Percentiles rank a stretch among this genome's conserved stretches.
Evolutionary conservation across 176 grass and related monocot species (phyloP).

Genomic region (Raddia distichophylla): DNA sequence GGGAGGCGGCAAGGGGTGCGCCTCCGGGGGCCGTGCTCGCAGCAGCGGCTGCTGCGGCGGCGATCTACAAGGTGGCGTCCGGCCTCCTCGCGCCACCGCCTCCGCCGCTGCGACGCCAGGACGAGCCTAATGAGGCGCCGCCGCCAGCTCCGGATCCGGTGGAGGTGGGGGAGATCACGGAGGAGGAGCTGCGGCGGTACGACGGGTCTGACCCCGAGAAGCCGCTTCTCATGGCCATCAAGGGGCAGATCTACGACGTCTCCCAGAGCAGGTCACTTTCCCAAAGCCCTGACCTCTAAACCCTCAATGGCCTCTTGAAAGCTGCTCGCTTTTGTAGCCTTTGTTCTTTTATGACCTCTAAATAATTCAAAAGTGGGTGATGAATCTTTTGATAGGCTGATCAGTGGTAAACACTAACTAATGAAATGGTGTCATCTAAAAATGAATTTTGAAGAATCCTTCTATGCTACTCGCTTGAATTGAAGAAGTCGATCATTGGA

Average conservation of each 20-base stretch:
- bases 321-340: not conserved
- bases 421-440: not conserved
- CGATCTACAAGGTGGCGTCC: conserved; percentile 60
- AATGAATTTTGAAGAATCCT: not conserved
- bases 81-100: conserved; percentile 49
- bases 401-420: not conserved
- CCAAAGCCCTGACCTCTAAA: not conserved
- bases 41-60: conserved; percentile 49
- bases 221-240: conserved; percentile 90
- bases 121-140: conserved; percentile 27
- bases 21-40: conserved; percentile 65
- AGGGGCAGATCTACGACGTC: conserved; percentile 92
- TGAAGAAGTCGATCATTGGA: too few relatives aligned
- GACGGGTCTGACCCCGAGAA: conserved; percentile 78
- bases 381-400: not conserved
- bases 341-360: not conserved
- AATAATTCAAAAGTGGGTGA: conserved; percentile 6
- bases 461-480: not conserved
- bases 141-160: conserved; percentile 60
- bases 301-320: not conserved
- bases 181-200: conserved; percentile 74
- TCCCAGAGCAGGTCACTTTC: conserved; percentile 72
- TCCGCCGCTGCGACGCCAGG: conserved; percentile 1
- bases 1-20: conserved; percentile 59
- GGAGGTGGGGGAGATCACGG: conserved; percentile 66